Base-by-base conservation (phyloP, 768 basidiomycete genomes). In the button mushroom (Agaricus bisporus) region DNA sequence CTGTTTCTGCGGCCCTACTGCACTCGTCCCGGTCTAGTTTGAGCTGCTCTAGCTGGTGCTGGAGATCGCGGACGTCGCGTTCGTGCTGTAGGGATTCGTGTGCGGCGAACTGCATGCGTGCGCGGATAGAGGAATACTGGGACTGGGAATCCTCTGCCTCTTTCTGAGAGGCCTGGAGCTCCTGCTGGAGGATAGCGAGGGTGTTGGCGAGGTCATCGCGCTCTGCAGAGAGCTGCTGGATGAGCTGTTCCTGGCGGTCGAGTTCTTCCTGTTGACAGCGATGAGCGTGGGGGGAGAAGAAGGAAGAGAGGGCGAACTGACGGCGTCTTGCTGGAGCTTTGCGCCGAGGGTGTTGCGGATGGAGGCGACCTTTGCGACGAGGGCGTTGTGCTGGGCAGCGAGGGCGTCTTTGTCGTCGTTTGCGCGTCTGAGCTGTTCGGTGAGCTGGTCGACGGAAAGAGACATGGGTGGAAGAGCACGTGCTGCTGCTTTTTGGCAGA, bases 261-360 rank as follows among this genome's bases (percentile, higher is more conserved):
- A 99, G 86, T 78, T 98, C 97, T 83, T 98, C 97, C 95, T 99
- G 74, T 51, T 60, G 54, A 59, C 55, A 58, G 49, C 11, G 36
- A 15, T 25, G 55, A 10, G 38, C 18, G 6, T 17, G 32, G 20
- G 56, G 37, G 28, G 47, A 51, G 41, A 49, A 15, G 41, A 17
- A 54, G 18, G 37, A 42, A 22, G 22, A 22, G 22, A 22, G 22
- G 22, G 22, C 22, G 32, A 37, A 66, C 76, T 58, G 73, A 98
- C 97, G 62, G 97, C 97, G 70, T 98, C 97, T 67, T 95, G 91
- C 68, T 89, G 85, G 52, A 98, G 76, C 69, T 98, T 98, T 65
- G 91, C 95, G 29, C 95, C 93, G 48, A 98, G 75, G 18, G 91
- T 89, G 36, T 86, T 90, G 20, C 95, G 82, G 95, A 99, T 98